These are phyloP conservation scores for Kuraishia molischiana DNA, from an alignment of 805 yeast species.

Conservation along the genomic window DNA sequence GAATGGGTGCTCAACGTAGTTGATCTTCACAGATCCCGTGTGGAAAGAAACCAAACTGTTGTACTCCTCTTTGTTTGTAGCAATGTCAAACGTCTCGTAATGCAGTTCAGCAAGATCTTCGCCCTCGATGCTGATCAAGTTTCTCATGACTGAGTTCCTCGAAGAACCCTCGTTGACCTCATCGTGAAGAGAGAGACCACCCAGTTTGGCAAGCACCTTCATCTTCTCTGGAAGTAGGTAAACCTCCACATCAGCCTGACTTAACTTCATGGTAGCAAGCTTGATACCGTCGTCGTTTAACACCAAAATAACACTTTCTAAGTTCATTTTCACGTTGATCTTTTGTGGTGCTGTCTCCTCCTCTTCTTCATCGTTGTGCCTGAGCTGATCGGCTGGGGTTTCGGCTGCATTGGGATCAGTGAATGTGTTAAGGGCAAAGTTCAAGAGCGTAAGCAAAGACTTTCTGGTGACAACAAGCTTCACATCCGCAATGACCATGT, in stretches of 20 bases:
- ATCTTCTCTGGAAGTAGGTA: constrained; percentile 66
- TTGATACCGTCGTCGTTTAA: constrained; percentile 78
- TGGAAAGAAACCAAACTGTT: constrained; percentile 51
- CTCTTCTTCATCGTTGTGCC: constrained; percentile 54
- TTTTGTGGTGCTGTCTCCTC: constrained; percentile 59
- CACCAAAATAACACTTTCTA: constrained; percentile 66
- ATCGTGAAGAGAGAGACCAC: constrained; percentile 71
- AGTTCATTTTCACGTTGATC: constrained; percentile 54
- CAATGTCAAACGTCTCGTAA: constrained; percentile 72
- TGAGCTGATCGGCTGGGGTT: constrained; percentile 59
- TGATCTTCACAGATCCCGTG: constrained; percentile 68
- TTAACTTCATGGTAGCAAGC: constrained; percentile 68
- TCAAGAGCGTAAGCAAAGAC: constrained; percentile 67
- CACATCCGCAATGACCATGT: constrained; percentile 68
- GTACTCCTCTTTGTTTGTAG: constrained; percentile 36
- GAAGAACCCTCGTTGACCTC: constrained; percentile 60
- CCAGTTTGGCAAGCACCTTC: constrained; percentile 63
- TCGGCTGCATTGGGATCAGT: constrained; percentile 70
- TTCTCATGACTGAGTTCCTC: constrained; percentile 47
- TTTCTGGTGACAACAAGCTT: constrained; percentile 67
- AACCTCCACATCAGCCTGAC: constrained; percentile 61
- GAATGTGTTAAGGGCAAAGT: constrained; percentile 78
- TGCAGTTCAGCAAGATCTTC: constrained; percentile 69
- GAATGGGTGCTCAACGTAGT: constrained; percentile 76
- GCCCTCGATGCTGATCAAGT: constrained; percentile 72